These are phyloP conservation scores for Warburgia ugandensis DNA, from an alignment of 164 flowering plant species.

Conservation along the genomic window DNA sequence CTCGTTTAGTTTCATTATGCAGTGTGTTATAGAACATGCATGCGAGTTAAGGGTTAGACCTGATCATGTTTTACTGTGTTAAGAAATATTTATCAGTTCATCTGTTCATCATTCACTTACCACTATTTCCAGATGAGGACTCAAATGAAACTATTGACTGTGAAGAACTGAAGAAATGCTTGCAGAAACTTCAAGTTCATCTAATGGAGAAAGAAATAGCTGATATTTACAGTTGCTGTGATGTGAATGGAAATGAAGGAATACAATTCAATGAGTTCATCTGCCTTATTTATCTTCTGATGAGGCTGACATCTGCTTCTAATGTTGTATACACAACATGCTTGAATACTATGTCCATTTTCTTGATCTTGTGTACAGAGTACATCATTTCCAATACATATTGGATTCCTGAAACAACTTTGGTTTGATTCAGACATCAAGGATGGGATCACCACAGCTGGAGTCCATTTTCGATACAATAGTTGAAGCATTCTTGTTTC, in stretches of 20 bases:
- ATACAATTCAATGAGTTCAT: slow-evolving; percentile 70
- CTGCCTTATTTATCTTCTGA: slow-evolving; percentile 59
- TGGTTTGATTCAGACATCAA: slow-evolving; percentile 30
- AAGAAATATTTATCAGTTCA: neutral
- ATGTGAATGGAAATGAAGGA: slow-evolving; percentile 45
- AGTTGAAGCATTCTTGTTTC: slow-evolving; percentile 62
- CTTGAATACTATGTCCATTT: neutral
- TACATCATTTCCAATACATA: neutral
- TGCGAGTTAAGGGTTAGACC: neutral
- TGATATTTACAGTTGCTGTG: slow-evolving; percentile 56
- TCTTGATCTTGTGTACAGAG: neutral
- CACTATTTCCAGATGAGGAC: slow-evolving; percentile 41
- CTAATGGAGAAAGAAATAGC: slow-evolving; percentile 44
- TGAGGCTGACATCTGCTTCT: slow-evolving; percentile 28
- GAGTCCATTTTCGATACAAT: slow-evolving; percentile 58
- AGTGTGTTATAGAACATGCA: slow-evolving; percentile 32
- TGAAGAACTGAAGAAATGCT: slow-evolving; percentile 53
- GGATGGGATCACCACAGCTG: slow-evolving; percentile 35
- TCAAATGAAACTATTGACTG: slow-evolving; percentile 49
- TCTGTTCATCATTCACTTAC: neutral
- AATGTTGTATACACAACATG: slow-evolving; percentile 16
- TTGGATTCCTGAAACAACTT: slow-evolving; percentile 6
- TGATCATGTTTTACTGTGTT: neutral
- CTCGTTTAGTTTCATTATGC: slow-evolving; percentile 45
- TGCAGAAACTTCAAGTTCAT: slow-evolving; percentile 37